These are phyloP conservation scores for Asterella californica DNA, from an alignment of 225 moss, liverwort and hornwort genomes.

Conservation along the genomic window DNA sequence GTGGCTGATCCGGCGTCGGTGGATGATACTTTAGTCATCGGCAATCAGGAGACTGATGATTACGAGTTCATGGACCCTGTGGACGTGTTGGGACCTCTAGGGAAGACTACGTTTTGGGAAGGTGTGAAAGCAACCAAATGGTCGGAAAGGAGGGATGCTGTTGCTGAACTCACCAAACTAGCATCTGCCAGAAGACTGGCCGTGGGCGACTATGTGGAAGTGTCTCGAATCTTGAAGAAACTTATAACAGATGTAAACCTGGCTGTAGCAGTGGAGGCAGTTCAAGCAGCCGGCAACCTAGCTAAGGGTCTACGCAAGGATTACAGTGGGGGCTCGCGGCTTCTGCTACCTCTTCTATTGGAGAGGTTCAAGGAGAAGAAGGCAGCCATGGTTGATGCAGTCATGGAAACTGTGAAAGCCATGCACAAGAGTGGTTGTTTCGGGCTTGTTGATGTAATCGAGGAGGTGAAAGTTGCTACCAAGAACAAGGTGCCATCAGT, in stretches of 20 bases:
- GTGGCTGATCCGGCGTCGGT: constrained; percentile 12
- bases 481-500: constrained; percentile 97
- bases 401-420: constrained; percentile 68
- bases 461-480: constrained; percentile 86
- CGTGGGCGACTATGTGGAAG: constrained; percentile 82
- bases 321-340: constrained; percentile 75
- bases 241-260: constrained; percentile 96
- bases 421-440: constrained; percentile 89
- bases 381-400: constrained; percentile 87
- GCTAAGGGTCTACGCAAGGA: constrained; percentile 89
- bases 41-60: constrained; percentile 67
- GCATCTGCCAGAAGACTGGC: constrained; percentile 84
- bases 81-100: constrained; percentile 82
- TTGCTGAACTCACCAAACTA: constrained; percentile 82
- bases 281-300: constrained; percentile 91
- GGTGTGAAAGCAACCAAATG: constrained; percentile 92
- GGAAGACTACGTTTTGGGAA: constrained; percentile 89
- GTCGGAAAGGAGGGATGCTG: constrained; percentile 96
- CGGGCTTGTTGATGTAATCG: constrained; percentile 68
- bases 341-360: constrained; percentile 74
- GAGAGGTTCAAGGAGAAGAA: constrained; percentile 96
- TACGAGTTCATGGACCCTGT: constrained; percentile 93
- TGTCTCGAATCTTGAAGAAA: constrained; percentile 80
- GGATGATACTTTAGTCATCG: constrained; percentile 26
- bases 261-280: constrained; percentile 96